Conservation (phyloP, 2,329 filamentous ascomycete genomes). For the Paracamarosporium sp. region DNA sequence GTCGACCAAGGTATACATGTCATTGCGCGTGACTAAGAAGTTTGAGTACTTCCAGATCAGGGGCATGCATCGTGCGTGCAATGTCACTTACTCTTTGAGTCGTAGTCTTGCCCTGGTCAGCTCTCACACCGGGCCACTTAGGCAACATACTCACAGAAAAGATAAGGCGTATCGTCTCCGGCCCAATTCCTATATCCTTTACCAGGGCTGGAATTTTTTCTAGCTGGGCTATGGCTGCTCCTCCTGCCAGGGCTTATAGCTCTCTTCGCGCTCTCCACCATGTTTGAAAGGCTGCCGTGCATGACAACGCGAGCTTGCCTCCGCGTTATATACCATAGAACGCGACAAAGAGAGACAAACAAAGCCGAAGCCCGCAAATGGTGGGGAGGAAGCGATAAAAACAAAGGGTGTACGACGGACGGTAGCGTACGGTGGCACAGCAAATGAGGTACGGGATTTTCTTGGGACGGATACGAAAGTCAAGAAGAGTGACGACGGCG, state of each 20-base stretch:
- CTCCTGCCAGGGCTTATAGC: not conserved
- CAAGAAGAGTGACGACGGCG: not conserved
- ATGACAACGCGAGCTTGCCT: not conserved
- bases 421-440: not conserved
- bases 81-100: constrained; percentile 65
- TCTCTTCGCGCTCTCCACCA: not conserved
- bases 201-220: not conserved
- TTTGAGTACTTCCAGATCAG: constrained; percentile 21
- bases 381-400: not conserved
- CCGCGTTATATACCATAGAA: not conserved
- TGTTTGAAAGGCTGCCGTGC: not conserved
- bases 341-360: not conserved
- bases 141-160: constrained; percentile 66
- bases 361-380: constrained; percentile 1
- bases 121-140: constrained; percentile 1
- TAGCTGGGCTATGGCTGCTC: no score
- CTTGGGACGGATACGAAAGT: not conserved
- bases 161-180: constrained; percentile 54
- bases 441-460: not conserved
- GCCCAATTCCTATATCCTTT: not conserved
- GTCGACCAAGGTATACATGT: constrained; percentile 75
- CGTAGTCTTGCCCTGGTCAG: constrained; percentile 60
- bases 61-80: constrained; percentile 7
- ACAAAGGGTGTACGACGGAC: not conserved
- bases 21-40: constrained; percentile 78